Conservation (phyloP, 495 filamentous ascomycete species). For the Astrothelium macrocarpum region DNA sequence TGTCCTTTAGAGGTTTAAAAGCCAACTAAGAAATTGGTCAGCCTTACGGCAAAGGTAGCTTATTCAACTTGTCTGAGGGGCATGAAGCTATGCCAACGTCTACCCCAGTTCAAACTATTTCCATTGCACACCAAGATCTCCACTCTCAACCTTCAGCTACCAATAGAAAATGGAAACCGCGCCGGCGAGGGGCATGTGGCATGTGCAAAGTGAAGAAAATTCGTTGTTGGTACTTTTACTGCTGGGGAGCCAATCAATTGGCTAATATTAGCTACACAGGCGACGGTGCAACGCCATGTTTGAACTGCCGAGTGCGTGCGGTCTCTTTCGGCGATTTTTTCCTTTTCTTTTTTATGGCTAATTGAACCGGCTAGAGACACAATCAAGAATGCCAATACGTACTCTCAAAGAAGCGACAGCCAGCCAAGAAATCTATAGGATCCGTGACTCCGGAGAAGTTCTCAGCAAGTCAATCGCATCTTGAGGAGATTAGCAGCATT, state of each 20-base stretch:
- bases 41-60: too few relatives aligned
- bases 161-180: not conserved
- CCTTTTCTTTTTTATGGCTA: too few relatives aligned
- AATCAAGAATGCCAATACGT: not conserved
- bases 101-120: not conserved
- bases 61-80: too few relatives aligned
- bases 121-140: not conserved
- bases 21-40: too few relatives aligned
- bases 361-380: not conserved
- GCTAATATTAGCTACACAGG: not conserved
- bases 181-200: not conserved
- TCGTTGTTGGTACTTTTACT: not conserved
- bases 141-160: not conserved
- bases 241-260: not conserved
- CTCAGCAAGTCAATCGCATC: not conserved
- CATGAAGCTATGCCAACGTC: not conserved
- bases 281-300: not conserved
- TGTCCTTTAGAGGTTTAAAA: too few relatives aligned
- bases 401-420: constrained; percentile 1
- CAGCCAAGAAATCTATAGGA: not conserved
- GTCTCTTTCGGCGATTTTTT: not conserved
- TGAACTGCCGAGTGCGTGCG: not conserved
- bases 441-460: not conserved
- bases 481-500: not conserved
- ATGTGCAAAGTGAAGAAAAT: constrained; percentile 1